Evolutionary conservation across 75 land plant species (phyloP).

Genomic region (Pinus albicaulis): DNA sequence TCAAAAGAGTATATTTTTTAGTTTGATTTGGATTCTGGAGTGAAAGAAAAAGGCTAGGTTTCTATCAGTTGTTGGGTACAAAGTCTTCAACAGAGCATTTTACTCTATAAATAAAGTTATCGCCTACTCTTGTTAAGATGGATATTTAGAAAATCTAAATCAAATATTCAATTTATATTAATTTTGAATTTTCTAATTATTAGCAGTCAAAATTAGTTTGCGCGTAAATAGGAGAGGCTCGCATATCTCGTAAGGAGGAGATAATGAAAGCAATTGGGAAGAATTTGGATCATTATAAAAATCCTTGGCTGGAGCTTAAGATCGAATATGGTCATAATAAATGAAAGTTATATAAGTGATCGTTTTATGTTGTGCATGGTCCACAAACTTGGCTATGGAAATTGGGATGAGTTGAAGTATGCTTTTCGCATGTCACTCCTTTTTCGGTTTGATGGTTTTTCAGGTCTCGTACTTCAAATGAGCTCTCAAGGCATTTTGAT

Average conservation of each 20-base stretch:
- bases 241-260: constrained; percentile 94
- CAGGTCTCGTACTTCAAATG: constrained; percentile 92
- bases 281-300: constrained; percentile 93
- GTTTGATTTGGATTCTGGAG: too few relatives aligned
- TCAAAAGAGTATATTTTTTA: too few relatives aligned
- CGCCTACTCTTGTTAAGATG: too few relatives aligned
- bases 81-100: too few relatives aligned
- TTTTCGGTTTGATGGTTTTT: constrained; percentile 99
- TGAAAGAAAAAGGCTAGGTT: too few relatives aligned
- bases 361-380: constrained; percentile 75
- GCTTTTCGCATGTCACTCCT: constrained; percentile 91
- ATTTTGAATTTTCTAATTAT: too few relatives aligned
- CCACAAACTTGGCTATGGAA: constrained; percentile 97
- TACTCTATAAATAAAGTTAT: constrained; percentile 55
- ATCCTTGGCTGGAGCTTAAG: constrained; percentile 95
- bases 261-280: constrained; percentile 98
- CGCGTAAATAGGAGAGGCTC: constrained; percentile 97
- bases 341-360: constrained; percentile 97
- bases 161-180: too few relatives aligned
- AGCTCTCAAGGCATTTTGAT: constrained; percentile 93
- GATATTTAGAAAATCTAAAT: too few relatives aligned
- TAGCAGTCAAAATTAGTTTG: too few relatives aligned
- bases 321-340: constrained; percentile 99
- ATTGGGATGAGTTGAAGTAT: constrained; percentile 98
- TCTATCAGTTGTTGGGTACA: too few relatives aligned